phyloP scores from a whole-genome alignment of 331 rosid species.

The Spiraea crenata region DNA sequence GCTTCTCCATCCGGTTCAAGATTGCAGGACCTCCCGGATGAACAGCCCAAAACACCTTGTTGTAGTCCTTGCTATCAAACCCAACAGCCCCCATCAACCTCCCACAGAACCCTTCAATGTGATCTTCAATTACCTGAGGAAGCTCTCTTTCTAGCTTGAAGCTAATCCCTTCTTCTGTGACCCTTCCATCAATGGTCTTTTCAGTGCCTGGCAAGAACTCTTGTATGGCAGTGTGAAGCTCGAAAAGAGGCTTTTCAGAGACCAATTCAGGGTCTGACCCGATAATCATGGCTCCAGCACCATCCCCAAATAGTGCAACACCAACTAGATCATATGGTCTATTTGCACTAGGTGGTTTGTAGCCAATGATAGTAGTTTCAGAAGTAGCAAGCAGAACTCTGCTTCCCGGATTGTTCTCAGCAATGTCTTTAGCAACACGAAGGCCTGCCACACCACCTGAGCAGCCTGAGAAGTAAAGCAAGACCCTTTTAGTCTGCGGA shows the following conservation, averaged over 20 bases:
- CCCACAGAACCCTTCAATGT: constrained; percentile 67
- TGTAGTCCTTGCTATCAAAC: constrained; percentile 48
- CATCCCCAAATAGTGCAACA: constrained; percentile 90
- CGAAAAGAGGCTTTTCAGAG: constrained; percentile 68
- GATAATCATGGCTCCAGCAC: constrained; percentile 85
- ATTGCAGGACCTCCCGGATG: constrained; percentile 95
- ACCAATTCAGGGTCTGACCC: constrained; percentile 58
- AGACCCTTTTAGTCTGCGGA: constrained; percentile 51
- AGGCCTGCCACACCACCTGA: constrained; percentile 92
- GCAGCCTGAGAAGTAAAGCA: constrained; percentile 82
- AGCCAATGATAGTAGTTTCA: constrained; percentile 89
- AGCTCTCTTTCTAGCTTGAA: constrained; percentile 82
- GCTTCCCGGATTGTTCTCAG: constrained; percentile 88
- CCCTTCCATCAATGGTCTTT: constrained; percentile 72
- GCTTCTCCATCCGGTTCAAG: constrained; percentile 71
- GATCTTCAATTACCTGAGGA: constrained; percentile 84
- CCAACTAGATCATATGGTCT: constrained; percentile 95
- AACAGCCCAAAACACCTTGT: constrained; percentile 82
- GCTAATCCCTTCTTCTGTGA: constrained; percentile 89
- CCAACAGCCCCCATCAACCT: constrained; percentile 49
- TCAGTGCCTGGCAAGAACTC: constrained; percentile 68
- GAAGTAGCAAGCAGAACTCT: constrained; percentile 77
- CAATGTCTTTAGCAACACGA: constrained; percentile 80
- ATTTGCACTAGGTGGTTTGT: constrained; percentile 74
- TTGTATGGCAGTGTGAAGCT: constrained; percentile 78